Base-by-base conservation (phyloP, 768 basidiomycete genomes). In the Phylloporus sp. region DNA sequence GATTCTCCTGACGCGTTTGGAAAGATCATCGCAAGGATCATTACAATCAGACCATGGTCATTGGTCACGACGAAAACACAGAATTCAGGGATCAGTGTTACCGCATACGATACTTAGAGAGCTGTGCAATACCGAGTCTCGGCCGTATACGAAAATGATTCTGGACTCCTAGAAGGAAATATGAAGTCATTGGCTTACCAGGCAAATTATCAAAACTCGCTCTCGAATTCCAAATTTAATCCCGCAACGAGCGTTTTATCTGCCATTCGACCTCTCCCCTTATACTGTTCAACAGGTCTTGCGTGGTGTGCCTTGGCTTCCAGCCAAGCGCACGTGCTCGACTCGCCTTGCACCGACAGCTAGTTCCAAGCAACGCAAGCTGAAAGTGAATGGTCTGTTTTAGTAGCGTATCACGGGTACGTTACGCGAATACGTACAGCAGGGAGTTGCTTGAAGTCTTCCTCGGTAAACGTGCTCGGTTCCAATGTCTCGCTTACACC, bases 391-490 rank as follows among this genome's bases (percentile, higher is more conserved):
- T 18, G 14, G 8, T 18, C 10, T 9, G 7, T 40, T n/a, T 48
- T 32, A 53, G 33, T 17, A 27, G 31, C 7, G 10, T 17, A 37
- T 6, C 4, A 17, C 11, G 6, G 10, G 6, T 8, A 23, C 17
- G 9, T 14, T 20, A 15, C 18, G 4, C 1, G 1, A 9, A 20
- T 20, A 54, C 59, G 20, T 46, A 60, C 56, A 0, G 0, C 3
- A 29, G 39, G 31, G 17, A 27, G 39, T 11, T 17, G 33, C 20
- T 46, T 45, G 29, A 47, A 47, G 32, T 64, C 63, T 4, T 52
- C 53, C 6, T 59, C 53, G 1, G 69, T 72, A 46, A 79, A 80
- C 1, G 69, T 49, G 3, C 67, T 74, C 5, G 79, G 74, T 47
- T 69, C 43, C 1, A 42, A 18, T 1, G 55, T 57, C 23, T 53